phyloP scores from a whole-genome alignment of 139 green algal species.

The Ulvella scutata region DNA sequence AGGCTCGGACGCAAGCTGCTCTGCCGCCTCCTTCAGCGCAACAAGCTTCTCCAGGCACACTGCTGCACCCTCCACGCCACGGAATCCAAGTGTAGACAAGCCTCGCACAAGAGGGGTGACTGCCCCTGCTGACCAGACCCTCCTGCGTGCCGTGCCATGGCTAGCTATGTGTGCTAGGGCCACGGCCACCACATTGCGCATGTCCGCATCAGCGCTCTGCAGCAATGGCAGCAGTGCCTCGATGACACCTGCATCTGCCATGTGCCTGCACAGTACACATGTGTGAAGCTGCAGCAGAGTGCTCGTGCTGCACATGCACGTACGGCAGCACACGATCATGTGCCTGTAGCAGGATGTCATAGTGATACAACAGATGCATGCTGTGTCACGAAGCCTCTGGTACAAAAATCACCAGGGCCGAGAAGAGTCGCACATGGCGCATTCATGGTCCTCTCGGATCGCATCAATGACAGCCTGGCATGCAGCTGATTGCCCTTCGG shows the following conservation, averaged over 20 bases:
- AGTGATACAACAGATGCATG: too few relatives aligned
- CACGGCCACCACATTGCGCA: slow-evolving; percentile 9
- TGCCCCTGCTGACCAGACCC: slow-evolving; percentile 6
- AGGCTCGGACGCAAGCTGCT: background rate
- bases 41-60: background rate
- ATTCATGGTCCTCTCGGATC: background rate
- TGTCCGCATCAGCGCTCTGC: slow-evolving; percentile 4
- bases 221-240: slow-evolving; percentile 23
- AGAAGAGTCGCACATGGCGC: background rate
- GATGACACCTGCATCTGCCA: slow-evolving; percentile 18
- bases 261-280: slow-evolving; percentile 12
- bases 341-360: too few relatives aligned
- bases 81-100: background rate
- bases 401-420: too few relatives aligned
- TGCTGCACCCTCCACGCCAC: slow-evolving; percentile 4
- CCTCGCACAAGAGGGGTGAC: background rate
- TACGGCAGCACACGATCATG: too few relatives aligned
- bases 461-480: background rate
- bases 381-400: too few relatives aligned
- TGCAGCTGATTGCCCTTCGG: background rate
- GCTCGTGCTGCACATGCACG: too few relatives aligned
- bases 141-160: background rate
- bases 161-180: slow-evolving; percentile 19
- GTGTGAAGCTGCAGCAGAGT: too few relatives aligned
- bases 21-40: slow-evolving; percentile 11